Percentiles rank a stretch among this genome's conserved stretches.
phyloP scores from a whole-genome alignment of 345 rosid species.

The Zanthoxylum bungeanum region DNA sequence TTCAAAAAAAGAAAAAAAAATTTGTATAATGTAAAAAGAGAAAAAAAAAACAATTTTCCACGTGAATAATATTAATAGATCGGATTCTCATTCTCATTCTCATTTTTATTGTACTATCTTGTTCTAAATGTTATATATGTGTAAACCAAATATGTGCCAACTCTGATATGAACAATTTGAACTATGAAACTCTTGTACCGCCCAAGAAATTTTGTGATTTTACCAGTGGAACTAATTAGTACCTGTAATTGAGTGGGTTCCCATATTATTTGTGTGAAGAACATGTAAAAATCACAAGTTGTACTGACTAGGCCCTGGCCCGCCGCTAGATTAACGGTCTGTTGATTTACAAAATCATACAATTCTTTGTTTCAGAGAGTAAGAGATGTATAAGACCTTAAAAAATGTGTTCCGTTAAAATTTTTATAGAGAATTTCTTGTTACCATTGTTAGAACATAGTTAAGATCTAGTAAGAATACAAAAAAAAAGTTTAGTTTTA shows the following conservation, averaged over 20 bases:
- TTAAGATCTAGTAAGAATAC: background rate
- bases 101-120: background rate
- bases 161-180: background rate
- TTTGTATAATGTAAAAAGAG: background rate
- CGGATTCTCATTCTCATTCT: background rate
- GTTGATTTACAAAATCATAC: background rate
- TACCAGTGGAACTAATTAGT: too few relatives aligned
- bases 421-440: background rate
- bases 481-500: background rate
- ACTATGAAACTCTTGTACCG: background rate
- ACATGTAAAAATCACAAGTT: background rate
- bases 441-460: background rate
- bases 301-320: background rate
- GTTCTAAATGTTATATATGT: background rate
- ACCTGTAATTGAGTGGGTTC: background rate
- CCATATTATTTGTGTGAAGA: background rate
- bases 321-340: background rate
- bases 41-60: background rate
- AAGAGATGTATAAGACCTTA: background rate
- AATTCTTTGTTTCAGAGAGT: background rate
- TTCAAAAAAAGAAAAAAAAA: too few relatives aligned
- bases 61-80: too few relatives aligned
- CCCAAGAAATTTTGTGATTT: background rate
- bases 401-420: background rate
- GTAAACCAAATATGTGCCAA: background rate